Base-by-base conservation (phyloP, 2,329 filamentous ascomycete genomes). In the Pyricularia sp. region DNA sequence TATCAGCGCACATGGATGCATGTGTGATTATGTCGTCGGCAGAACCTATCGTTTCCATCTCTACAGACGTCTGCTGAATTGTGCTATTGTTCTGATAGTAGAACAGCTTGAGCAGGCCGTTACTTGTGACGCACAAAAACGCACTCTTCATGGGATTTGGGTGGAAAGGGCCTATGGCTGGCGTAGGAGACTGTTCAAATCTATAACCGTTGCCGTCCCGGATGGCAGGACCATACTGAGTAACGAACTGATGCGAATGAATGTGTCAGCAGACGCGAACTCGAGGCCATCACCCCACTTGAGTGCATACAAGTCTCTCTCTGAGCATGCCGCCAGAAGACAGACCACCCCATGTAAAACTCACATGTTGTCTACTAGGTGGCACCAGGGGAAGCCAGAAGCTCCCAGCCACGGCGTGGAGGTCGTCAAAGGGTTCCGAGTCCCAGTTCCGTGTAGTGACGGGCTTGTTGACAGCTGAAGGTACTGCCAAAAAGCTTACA, bases 11-110 rank as follows among this genome's bases (percentile, higher is more conserved):
- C 67, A 92, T 79, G 53, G 90, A 84, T 12, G 90, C 90, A 76
- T 96, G 91, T 0, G 90, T 91, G 63, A 93, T 82, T n/a, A 90
- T 74, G 68, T 91, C 88, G 68, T 91, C 86, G 0, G 88, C 86
- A 40, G 86, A 86, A 31, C 85, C 82, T 65, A 91, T 81, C 67
- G 86, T 87, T 72, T 93, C 89, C 44, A 96, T 76, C 68, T 93
- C 89, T n/a, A 88, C 78, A 3, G 83, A 84, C 0, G 85, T 83
- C 71, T 96, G 90, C 66, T 88, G 84, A 76, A 91, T 88, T 69
- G 85, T 85, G 65, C 81, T 83, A 73, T 87, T 91, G 59, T 84
- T 86, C 68, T 93, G 90, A 55, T 89, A 84, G 77, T 88, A 96
- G 62, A 93, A 82, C 70, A 97, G 80, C 70, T 87, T 88, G 65